phyloP scores from a whole-genome alignment of 495 filamentous ascomycete genomes.

The Tuber microsphaerosporum region DNA sequence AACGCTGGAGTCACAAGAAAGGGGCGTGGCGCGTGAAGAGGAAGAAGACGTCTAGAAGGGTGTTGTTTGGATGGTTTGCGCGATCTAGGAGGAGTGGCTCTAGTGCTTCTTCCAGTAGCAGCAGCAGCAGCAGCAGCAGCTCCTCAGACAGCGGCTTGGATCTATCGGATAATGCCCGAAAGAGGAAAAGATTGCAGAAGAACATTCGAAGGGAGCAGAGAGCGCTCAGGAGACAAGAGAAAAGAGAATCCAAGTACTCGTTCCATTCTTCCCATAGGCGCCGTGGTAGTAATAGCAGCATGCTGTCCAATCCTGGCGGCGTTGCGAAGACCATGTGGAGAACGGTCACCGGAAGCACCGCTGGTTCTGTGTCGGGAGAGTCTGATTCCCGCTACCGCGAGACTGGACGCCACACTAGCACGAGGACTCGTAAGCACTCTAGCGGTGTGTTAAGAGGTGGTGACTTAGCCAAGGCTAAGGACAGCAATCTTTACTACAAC shows the following conservation, averaged over 20 bases:
- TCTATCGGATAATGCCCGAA: constrained; percentile 19
- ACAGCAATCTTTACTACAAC: constrained; percentile 23
- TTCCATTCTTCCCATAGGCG: neutral
- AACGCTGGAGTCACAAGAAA: constrained; percentile 25
- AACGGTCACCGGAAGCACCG: constrained; percentile 6
- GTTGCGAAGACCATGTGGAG: constrained; percentile 2
- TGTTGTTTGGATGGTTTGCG: constrained; percentile 25
- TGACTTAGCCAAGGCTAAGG: constrained; percentile 13
- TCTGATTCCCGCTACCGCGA: constrained; percentile 2
- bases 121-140: constrained; percentile 24
- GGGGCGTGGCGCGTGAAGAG: constrained; percentile 27
- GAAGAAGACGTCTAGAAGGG: constrained; percentile 13
- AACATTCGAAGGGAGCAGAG: constrained; percentile 22
- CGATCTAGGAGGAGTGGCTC: neutral
- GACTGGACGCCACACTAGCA: neutral
- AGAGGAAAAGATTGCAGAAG: constrained; percentile 14
- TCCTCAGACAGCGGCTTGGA: constrained; percentile 19
- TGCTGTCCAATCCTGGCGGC: neutral
- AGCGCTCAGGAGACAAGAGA: constrained; percentile 18
- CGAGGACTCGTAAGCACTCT: constrained; percentile 3
- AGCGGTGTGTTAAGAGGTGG: constrained; percentile 20
- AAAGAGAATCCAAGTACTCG: constrained; percentile 9
- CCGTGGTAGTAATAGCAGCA: constrained; percentile 1
- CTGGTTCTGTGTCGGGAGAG: constrained; percentile 8
- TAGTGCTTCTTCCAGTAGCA: constrained; percentile 8